Conservation (phyloP, 495 filamentous ascomycete species). For the Xylaria castorea region DNA sequence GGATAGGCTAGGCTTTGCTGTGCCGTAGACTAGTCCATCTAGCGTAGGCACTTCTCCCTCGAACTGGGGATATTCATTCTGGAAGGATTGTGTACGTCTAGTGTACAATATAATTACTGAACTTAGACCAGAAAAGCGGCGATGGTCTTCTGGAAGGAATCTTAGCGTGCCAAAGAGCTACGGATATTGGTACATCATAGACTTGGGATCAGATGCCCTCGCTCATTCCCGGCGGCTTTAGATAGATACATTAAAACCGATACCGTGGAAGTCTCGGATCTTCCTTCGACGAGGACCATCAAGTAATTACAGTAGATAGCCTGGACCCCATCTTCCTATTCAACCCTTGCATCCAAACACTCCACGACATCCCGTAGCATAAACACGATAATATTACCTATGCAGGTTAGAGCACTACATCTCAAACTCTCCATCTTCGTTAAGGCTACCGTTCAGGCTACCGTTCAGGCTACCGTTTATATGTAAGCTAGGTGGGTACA, state of each 20-base stretch:
- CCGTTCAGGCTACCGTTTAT: not conserved
- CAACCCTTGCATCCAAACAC: not conserved
- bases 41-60: not conserved
- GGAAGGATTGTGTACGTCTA: conserved; percentile 15
- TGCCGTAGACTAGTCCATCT: conserved; percentile 8
- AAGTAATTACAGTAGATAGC: not conserved
- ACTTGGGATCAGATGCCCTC: not conserved
- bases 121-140: not conserved
- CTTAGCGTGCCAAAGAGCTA: not conserved
- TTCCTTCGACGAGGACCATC: not conserved
- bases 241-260: not conserved
- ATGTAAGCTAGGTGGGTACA: not conserved
- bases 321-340: not conserved
- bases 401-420: not conserved
- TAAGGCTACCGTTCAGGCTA: not conserved
- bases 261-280: conserved; percentile 1
- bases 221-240: conserved; percentile 1
- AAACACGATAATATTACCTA: not conserved
- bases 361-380: not conserved
- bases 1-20: not conserved
- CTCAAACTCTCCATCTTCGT: not conserved
- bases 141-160: conserved; percentile 17
- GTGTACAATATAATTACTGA: not conserved
- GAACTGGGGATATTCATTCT: conserved; percentile 1
- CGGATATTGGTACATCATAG: not conserved